Conservation (phyloP, 352 stramenopile genomes). For the Pythium periplocum region DNA sequence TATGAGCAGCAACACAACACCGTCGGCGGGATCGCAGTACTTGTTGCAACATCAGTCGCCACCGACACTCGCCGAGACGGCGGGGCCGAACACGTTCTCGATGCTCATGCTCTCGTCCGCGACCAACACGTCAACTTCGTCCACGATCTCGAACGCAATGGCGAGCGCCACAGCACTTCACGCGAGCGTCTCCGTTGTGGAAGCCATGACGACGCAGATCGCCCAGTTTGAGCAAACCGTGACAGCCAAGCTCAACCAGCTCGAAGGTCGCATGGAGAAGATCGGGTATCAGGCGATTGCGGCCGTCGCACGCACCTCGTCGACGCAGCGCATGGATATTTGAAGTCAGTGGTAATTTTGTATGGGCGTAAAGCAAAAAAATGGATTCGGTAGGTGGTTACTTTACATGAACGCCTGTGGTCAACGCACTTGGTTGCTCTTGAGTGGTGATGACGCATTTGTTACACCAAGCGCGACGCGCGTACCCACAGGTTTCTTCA, state of each 20-base stretch:
- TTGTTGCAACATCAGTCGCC: constrained; percentile 15
- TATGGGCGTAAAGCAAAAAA: too few species aligned
- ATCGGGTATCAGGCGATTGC: constrained; percentile 15
- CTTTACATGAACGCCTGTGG: background rate
- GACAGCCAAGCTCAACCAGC: constrained; percentile 44
- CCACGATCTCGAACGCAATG: constrained; percentile 29
- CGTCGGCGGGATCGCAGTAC: constrained; percentile 4
- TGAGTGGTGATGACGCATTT: constrained; percentile 4
- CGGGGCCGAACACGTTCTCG: constrained; percentile 20
- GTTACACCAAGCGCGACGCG: constrained; percentile 15
- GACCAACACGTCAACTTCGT: constrained; percentile 19
- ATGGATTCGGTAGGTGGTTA: too few species aligned
- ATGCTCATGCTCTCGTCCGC: constrained; percentile 21
- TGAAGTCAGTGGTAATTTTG: too few species aligned
- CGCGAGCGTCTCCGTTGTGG: background rate
- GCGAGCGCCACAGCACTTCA: background rate
- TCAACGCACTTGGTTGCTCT: constrained; percentile 20
- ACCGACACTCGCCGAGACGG: constrained; percentile 1
- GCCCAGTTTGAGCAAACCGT: constrained; percentile 48
- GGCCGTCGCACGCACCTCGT: too few species aligned
- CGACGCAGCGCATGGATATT: too few species aligned
- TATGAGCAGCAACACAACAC: constrained; percentile 9
- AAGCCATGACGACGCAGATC: constrained; percentile 24
- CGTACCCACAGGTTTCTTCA: background rate
- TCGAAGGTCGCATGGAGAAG: constrained; percentile 62